phyloP scores from a whole-genome alignment of 202 grass and related monocot genomes.

The Panicum hallii region DNA sequence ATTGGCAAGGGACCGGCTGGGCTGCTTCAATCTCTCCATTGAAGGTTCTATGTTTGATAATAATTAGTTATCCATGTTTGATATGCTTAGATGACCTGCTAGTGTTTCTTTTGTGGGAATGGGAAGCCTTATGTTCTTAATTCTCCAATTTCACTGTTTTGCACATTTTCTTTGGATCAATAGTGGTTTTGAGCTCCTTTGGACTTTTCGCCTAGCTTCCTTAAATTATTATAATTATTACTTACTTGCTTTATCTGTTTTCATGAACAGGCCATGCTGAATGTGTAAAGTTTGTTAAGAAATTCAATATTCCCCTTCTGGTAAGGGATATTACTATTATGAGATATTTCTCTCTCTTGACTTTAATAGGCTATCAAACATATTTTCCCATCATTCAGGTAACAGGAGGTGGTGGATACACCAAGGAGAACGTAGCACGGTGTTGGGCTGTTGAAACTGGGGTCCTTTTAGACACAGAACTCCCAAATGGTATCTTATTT shows the following conservation, averaged over 20 bases:
- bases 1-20: conserved; percentile 90
- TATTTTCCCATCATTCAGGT: conserved; percentile 66
- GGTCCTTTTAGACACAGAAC: conserved; percentile 84
- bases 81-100: conserved; percentile 13
- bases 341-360: not conserved
- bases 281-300: conserved; percentile 98
- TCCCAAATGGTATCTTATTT: conserved; percentile 75
- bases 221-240: conserved; percentile 4
- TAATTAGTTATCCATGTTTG: conserved; percentile 12
- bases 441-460: conserved; percentile 99
- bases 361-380: conserved; percentile 10
- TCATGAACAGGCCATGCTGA: conserved; percentile 84
- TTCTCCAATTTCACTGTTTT: not conserved
- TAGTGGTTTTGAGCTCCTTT: conserved; percentile 15
- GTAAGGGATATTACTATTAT: conserved; percentile 53
- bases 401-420: conserved; percentile 96
- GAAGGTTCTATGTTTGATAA: conserved; percentile 86
- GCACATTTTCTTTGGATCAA: not conserved
- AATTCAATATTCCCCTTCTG: conserved; percentile 96
- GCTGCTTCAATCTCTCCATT: conserved; percentile 99
- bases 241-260: conserved; percentile 42
- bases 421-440: conserved; percentile 98
- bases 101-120: not conserved
- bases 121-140: conserved; percentile 1
- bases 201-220: conserved; percentile 3